These are phyloP conservation scores for Eucalyptus shirleyi DNA, from an alignment of 345 rosid species.

Conservation along the genomic window DNA sequence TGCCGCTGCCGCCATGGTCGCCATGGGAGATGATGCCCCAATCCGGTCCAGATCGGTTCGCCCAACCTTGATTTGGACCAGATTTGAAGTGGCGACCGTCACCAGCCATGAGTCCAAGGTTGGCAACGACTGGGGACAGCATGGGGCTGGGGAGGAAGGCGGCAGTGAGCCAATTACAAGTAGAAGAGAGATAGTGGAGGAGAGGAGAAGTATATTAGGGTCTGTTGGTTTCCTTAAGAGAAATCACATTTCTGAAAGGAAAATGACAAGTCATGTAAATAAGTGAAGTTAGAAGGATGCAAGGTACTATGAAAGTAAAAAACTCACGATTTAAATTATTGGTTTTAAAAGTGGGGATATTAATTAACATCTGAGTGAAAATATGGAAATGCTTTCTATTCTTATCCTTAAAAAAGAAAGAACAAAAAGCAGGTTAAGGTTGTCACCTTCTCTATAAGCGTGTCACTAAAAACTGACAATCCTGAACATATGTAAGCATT, in stretches of 20 bases:
- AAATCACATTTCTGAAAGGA: neutral
- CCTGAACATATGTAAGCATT: neutral
- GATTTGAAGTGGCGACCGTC: neutral
- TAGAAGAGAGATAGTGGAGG: neutral
- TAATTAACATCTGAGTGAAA: neutral
- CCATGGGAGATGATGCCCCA: neutral
- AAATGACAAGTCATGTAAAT: neutral
- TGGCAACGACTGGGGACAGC: neutral
- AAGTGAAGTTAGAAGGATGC: neutral
- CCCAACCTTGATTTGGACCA: neutral
- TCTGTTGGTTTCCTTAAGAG: neutral
- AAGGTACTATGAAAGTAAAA: neutral
- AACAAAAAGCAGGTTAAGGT: neutral
- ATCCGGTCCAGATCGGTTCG: neutral
- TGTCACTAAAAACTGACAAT: neutral
- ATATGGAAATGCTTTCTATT: neutral
- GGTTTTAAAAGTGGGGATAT: neutral
- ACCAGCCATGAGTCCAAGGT: neutral
- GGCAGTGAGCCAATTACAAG: neutral
- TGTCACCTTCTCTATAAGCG: neutral
- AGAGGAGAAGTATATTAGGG: neutral
- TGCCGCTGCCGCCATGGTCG: no score
- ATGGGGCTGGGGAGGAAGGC: neutral
- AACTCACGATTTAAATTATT: neutral
- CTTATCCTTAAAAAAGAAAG: neutral